These are phyloP conservation scores for Sideroxylon spinosum DNA, from an alignment of 179 eudicot genomes.

Conservation along the genomic window DNA sequence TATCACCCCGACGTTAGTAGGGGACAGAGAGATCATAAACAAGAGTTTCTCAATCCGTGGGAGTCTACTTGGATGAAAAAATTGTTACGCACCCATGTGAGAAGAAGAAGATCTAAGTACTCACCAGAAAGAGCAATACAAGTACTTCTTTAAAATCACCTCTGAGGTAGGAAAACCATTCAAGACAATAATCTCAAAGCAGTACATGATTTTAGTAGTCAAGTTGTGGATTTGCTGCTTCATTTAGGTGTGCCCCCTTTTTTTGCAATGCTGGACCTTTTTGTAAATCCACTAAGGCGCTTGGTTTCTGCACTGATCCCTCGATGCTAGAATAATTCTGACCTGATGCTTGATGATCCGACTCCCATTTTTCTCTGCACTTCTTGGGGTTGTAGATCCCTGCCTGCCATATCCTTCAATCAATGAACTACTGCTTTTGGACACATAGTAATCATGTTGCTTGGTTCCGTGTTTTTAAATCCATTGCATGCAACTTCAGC, in stretches of 20 bases:
- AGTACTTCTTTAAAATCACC: too few species aligned
- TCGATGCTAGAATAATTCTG: constrained; percentile 5
- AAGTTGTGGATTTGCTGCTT: too few species aligned
- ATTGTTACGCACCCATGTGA: too few species aligned
- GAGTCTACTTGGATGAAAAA: too few species aligned
- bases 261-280: constrained; percentile 17
- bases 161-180: too few species aligned
- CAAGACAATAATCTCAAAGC: too few species aligned
- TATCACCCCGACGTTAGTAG: too few species aligned
- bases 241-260: constrained; percentile 2
- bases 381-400: constrained; percentile 23
- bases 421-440: constrained; percentile 2
- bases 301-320: constrained; percentile 12
- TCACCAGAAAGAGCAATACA: too few species aligned
- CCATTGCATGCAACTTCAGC: constrained; percentile 4
- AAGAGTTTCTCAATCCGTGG: too few species aligned
- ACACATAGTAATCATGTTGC: constrained; percentile 16
- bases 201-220: too few species aligned
- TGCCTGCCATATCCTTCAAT: constrained; percentile 14
- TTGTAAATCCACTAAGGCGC: constrained; percentile 17
- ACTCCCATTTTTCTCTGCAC: constrained; percentile 28
- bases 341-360: constrained; percentile 20
- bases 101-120: too few species aligned
- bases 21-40: too few species aligned
- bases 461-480: constrained; percentile 14